Percentiles rank a stretch among this genome's conserved stretches.
These are phyloP conservation scores for Erysimum cheiranthoides DNA, from an alignment of 345 rosid genomes.

Conservation along the genomic window DNA sequence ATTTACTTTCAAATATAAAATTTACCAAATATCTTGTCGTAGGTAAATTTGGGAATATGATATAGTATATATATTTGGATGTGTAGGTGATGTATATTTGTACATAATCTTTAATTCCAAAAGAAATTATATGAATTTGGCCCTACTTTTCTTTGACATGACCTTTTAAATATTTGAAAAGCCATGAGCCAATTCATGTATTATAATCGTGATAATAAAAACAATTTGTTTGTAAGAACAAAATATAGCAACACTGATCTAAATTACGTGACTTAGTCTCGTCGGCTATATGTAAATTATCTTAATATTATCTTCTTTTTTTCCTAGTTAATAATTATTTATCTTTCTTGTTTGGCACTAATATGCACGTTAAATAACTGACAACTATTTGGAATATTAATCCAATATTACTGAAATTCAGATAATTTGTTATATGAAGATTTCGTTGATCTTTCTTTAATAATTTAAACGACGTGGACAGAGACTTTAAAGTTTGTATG, in stretches of 20 bases:
- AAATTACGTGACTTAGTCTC: constrained; percentile 17
- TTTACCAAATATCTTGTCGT: no score
- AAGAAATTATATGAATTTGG: constrained; percentile 17
- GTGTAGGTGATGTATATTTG: background rate
- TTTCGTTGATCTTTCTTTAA: constrained; percentile 5
- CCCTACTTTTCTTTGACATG: constrained; percentile 18
- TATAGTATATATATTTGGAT: no score
- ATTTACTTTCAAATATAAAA: no score
- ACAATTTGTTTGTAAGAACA: constrained; percentile 21
- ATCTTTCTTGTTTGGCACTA: constrained; percentile 26
- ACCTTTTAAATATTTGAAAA: constrained; percentile 36
- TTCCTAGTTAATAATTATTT: background rate
- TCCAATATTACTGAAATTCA: constrained; percentile 6
- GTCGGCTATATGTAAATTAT: constrained; percentile 9
- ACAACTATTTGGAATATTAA: constrained; percentile 6
- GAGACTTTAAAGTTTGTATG: constrained; percentile 23
- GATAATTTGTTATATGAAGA: background rate
- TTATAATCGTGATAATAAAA: constrained; percentile 12
- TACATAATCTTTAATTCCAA: constrained; percentile 25
- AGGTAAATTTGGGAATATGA: no score
- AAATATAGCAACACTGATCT: background rate
- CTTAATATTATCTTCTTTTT: constrained; percentile 23
- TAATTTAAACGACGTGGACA: constrained; percentile 35
- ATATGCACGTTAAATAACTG: constrained; percentile 33
- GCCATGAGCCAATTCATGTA: constrained; percentile 9